phyloP scores from a whole-genome alignment of 768 basidiomycete species.

The Hygrophoropsis aurantiaca region DNA sequence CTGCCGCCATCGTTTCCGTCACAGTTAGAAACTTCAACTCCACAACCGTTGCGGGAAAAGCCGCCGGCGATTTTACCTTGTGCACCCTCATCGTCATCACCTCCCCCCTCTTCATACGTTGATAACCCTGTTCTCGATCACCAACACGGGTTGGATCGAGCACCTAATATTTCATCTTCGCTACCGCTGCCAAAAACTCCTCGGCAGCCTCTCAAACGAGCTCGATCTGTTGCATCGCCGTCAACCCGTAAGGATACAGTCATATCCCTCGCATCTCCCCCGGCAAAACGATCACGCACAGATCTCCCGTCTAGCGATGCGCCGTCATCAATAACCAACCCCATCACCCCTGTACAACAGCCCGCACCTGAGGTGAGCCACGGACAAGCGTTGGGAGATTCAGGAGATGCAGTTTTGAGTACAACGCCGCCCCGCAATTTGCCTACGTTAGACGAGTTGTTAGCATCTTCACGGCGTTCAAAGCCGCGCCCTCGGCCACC shows the following conservation, averaged over 20 bases:
- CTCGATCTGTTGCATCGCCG: constrained; percentile 9
- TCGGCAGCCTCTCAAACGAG: constrained; percentile 26
- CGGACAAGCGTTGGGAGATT: constrained; percentile 19
- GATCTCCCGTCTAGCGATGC: neutral
- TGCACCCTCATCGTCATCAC: constrained; percentile 22
- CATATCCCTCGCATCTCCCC: constrained; percentile 17
- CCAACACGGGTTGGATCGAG: constrained; percentile 5
- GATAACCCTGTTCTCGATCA: constrained; percentile 17
- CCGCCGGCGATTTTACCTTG: constrained; percentile 40
- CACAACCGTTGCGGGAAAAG: constrained; percentile 40
- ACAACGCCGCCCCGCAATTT: constrained; percentile 25
- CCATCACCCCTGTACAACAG: neutral
- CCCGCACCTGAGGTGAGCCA: constrained; percentile 9
- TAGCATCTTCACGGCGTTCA: constrained; percentile 42
- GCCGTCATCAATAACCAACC: neutral
- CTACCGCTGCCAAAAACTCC: constrained; percentile 14
- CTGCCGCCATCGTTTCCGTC: constrained; percentile 58
- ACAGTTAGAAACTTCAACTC: constrained; percentile 55
- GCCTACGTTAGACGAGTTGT: constrained; percentile 43
- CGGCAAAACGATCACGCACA: constrained; percentile 24
- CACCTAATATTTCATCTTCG: constrained; percentile 11
- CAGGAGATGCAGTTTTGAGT: constrained; percentile 20
- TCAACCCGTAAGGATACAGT: constrained; percentile 22
- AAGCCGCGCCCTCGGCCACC: constrained; percentile 29
- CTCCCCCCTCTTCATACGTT: constrained; percentile 19